phyloP scores from a whole-genome alignment of 805 yeast species.

The Saccharomycopsis malanga region DNA sequence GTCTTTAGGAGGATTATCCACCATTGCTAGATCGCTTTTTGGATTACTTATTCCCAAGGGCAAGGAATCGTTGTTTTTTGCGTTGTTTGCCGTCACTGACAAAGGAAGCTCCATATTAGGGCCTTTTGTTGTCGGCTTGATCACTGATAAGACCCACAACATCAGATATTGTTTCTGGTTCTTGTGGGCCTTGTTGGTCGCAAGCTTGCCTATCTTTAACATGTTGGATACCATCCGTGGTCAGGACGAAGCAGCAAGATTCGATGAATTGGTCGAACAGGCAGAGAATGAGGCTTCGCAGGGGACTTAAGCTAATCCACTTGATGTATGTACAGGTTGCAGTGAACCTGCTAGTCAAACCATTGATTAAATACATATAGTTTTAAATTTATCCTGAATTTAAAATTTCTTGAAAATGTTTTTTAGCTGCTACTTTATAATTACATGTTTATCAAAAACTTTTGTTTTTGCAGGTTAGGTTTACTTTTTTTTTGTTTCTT shows the following conservation, averaged over 20 bases:
- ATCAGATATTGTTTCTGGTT: constrained; percentile 68
- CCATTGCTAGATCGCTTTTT: constrained; percentile 61
- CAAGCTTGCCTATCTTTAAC: constrained; percentile 52
- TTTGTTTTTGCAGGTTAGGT: too few relatives aligned
- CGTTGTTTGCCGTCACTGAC: constrained; percentile 70
- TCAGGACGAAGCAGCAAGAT: constrained; percentile 41
- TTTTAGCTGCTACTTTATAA: too few relatives aligned
- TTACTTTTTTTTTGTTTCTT: too few relatives aligned
- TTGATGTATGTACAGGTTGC: too few relatives aligned
- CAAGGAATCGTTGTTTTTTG: constrained; percentile 67
- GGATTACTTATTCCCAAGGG: constrained; percentile 67
- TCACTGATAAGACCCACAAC: constrained; percentile 67
- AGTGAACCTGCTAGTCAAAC: too few relatives aligned
- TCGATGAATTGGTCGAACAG: constrained; percentile 27
- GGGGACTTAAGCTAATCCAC: too few relatives aligned
- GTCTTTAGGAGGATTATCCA: constrained; percentile 65
- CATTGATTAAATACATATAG: too few relatives aligned
- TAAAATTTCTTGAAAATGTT: too few relatives aligned
- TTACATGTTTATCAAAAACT: too few relatives aligned
- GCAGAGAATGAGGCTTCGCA: not conserved
- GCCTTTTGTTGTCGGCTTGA: constrained; percentile 63
- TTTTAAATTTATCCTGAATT: too few relatives aligned
- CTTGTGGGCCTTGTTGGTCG: constrained; percentile 43
- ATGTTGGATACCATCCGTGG: constrained; percentile 58
- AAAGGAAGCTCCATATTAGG: constrained; percentile 75